A percentile compares a stretch with the other conserved stretches of the same genome.
Evolutionary conservation across 1,284 basidiomycete species (phyloP).

Genomic region (Stygiomarasmius scandens): DNA sequence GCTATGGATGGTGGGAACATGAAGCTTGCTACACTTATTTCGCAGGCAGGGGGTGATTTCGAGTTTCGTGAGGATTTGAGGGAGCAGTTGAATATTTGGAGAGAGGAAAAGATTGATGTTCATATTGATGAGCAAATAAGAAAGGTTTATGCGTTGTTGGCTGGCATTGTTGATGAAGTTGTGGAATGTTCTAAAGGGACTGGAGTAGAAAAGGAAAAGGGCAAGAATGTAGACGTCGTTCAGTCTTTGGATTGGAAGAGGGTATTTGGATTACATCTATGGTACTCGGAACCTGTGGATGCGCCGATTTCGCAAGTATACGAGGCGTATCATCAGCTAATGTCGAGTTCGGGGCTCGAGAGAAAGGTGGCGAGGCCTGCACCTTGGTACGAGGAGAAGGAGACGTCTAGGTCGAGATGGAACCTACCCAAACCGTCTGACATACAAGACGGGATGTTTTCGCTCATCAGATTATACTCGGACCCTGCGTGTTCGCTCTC

Average conservation of each 20-base stretch:
- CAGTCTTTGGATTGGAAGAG: slow-evolving; percentile 93
- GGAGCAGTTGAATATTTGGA: slow-evolving; percentile 86
- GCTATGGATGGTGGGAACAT: slow-evolving; percentile 81
- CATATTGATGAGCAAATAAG: slow-evolving; percentile 75
- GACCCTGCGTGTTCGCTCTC: slow-evolving; percentile 69
- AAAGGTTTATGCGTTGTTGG: slow-evolving; percentile 84
- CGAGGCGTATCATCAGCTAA: slow-evolving; percentile 63
- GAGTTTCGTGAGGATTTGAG: slow-evolving; percentile 77
- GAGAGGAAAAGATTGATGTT: slow-evolving; percentile 73
- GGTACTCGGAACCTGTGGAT: slow-evolving; percentile 84
- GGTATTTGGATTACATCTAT: slow-evolving; percentile 87
- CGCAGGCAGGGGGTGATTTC: slow-evolving; percentile 85
- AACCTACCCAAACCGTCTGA: slow-evolving; percentile 3
- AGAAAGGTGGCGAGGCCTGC: slow-evolving; percentile 59
- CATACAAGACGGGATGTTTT: slow-evolving; percentile 74
- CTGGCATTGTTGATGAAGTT: slow-evolving; percentile 70
- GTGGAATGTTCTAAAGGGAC: slow-evolving; percentile 62
- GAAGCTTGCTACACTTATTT: slow-evolving; percentile 90
- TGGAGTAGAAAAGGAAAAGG: slow-evolving; percentile 49
- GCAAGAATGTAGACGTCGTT: slow-evolving; percentile 72
- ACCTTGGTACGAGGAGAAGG: slow-evolving; percentile 66
- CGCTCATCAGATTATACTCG: slow-evolving; percentile 81
- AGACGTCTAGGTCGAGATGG: slow-evolving; percentile 17
- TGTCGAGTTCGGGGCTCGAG: slow-evolving; percentile 42
- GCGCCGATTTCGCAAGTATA: slow-evolving; percentile 74